These are phyloP conservation scores for Rhododendron simsii DNA, from an alignment of 148 eudicot genomes.

Conservation along the genomic window DNA sequence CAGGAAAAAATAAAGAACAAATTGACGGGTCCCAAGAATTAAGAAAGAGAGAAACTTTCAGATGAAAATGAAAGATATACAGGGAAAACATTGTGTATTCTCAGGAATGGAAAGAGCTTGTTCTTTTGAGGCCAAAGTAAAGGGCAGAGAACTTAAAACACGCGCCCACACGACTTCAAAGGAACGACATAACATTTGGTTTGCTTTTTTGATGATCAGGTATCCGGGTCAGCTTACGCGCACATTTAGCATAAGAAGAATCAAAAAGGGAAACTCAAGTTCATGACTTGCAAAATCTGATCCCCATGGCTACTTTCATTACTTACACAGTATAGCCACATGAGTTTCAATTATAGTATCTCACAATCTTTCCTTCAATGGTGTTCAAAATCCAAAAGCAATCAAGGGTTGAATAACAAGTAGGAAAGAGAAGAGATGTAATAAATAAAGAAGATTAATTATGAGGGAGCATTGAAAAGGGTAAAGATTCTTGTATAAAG, in stretches of 20 bases:
- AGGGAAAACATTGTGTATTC: neutral
- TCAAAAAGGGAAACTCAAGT: neutral
- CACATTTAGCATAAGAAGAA: neutral
- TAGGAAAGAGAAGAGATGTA: neutral
- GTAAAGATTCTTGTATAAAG: constrained; percentile 11
- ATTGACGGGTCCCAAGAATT: neutral
- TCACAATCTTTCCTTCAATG: neutral
- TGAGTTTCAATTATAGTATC: neutral
- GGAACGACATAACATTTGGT: too few relatives aligned
- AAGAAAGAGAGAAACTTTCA: neutral
- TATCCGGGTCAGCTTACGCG: too few relatives aligned
- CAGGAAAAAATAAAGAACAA: neutral
- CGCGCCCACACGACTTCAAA: too few relatives aligned
- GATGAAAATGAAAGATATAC: neutral
- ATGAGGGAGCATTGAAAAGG: constrained; percentile 10
- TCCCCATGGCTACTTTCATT: neutral
- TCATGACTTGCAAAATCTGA: neutral
- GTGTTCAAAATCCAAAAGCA: constrained; percentile 12
- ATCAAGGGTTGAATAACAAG: constrained; percentile 12
- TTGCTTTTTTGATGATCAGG: too few relatives aligned
- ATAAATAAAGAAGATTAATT: constrained; percentile 6
- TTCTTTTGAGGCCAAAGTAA: neutral
- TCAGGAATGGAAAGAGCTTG: neutral
- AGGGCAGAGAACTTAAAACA: neutral
- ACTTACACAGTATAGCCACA: neutral